Evolutionary conservation across 257 asterid species (phyloP), one percentile per base, ranked within the genome.

Genomic region (Salvia rosmarinus): DNA sequence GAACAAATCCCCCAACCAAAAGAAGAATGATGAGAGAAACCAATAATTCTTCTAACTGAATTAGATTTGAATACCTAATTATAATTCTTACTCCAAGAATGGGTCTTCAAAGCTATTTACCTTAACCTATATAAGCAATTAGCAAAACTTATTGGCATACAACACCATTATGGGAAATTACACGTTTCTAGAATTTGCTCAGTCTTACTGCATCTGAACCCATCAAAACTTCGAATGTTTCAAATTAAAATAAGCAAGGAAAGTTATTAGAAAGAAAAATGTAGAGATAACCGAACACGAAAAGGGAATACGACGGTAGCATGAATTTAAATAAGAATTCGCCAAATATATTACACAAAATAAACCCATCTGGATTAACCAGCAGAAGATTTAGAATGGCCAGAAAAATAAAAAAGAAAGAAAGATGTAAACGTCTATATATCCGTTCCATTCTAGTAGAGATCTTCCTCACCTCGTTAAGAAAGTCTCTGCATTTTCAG

Each of bases 401-500:
- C 20, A 52, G 10, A 10, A 39, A 60, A 30, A 25, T 6, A 4
- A 52, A 56, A 21, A 13, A 65, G 4, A 14, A 6, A 68, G 14
- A 50, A 42, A 64, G 2, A 30, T 13, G 40, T 11, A 14, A 75
- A 73, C n/a, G 69, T 21, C 12, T 0, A 16, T 20, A 19, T 11
- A 16, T 46, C 32, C 21, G 13, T 55, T 4, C 74, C 17, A 39
- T 30, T 30, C 34, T 19, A 69, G 62, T 13, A 65, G 49, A 68
- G 69, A 63, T 73, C 76, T 62, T 57, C 32, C 69, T 70, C 67
- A 83, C 87, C 84, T 77, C 21, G 72, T 68, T 68, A 80, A 63
- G 47, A 64, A 59, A 35, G 43, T 46, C 9, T 65, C 65, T 64
- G 69, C 83, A 64, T 64, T 73, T 56, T 23, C 75, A 60, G 79